Percentiles rank a stretch among this genome's conserved stretches.
Evolutionary conservation across 352 stramenopile species (phyloP).

Genomic region (Phytophthora colocasiae): DNA sequence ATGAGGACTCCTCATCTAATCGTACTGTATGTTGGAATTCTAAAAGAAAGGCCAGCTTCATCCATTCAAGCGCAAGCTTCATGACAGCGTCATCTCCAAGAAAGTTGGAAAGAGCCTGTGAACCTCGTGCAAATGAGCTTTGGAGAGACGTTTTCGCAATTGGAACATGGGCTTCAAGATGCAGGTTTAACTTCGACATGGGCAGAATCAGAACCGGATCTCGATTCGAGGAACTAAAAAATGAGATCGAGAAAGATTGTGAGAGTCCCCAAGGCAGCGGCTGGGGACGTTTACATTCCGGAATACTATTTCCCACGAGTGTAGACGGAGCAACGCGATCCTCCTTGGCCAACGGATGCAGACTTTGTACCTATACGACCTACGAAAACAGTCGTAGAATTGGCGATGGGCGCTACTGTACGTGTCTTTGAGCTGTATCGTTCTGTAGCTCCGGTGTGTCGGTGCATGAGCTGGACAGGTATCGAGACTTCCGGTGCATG

Average conservation of each 20-base stretch:
- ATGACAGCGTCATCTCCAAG: not conserved
- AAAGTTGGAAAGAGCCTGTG: not conserved
- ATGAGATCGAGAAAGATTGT: slow-evolving; percentile 12
- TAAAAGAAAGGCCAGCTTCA: slow-evolving; percentile 19
- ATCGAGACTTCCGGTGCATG: not conserved
- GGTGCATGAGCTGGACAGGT: slow-evolving; percentile 1
- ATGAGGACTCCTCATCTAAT: too few species aligned
- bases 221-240: slow-evolving; percentile 10
- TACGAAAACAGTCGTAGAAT: not conserved
- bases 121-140: not conserved
- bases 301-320: slow-evolving; percentile 18
- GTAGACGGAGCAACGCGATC: slow-evolving; percentile 11
- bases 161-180: slow-evolving; percentile 10
- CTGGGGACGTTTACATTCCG: slow-evolving; percentile 17
- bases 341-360: slow-evolving; percentile 13
- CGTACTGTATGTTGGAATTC: slow-evolving; percentile 4
- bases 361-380: not conserved
- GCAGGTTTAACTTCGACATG: slow-evolving; percentile 27
- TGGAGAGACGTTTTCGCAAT: not conserved
- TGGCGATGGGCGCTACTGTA: slow-evolving; percentile 3
- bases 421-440: slow-evolving; percentile 23
- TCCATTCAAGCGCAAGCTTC: slow-evolving; percentile 7
- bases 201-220: slow-evolving; percentile 29
- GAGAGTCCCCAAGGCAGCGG: not conserved
- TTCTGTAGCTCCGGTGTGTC: not conserved